Conservation (phyloP, 345 rosid genomes). For the Eucalyptus camaldulensis region DNA sequence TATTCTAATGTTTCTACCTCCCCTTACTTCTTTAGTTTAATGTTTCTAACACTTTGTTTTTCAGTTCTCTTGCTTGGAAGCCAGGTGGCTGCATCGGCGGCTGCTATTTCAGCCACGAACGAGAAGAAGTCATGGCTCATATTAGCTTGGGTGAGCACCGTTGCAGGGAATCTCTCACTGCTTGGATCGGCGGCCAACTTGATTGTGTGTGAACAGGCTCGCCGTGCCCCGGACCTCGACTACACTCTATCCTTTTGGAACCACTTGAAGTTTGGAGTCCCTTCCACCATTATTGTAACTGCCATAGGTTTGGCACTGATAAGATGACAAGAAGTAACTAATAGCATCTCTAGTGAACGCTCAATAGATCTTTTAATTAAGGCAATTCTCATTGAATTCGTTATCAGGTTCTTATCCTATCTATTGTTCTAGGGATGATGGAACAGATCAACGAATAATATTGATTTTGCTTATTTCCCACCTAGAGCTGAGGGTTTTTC, state of each 20-base stretch:
- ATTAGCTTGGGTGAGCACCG: constrained; percentile 79
- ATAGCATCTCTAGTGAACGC: neutral
- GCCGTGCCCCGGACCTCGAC: constrained; percentile 23
- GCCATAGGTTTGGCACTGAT: constrained; percentile 43
- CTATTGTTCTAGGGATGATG: neutral
- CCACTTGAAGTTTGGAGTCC: constrained; percentile 70
- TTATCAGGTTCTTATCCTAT: neutral
- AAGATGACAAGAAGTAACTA: neutral
- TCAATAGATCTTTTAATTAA: neutral
- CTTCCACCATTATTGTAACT: constrained; percentile 51
- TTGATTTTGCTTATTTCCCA: neutral
- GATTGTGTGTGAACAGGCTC: constrained; percentile 83
- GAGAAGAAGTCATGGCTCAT: constrained; percentile 84
- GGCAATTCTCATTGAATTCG: neutral
- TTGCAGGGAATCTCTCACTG: constrained; percentile 74
- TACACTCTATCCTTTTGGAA: constrained; percentile 59
- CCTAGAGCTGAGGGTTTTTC: neutral
- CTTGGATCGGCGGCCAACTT: constrained; percentile 84
- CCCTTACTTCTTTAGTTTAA: neutral
- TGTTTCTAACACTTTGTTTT: neutral
- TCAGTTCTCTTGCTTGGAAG: constrained; percentile 71
- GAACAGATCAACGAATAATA: neutral
- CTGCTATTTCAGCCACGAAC: constrained; percentile 24
- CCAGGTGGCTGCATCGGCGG: constrained; percentile 65
- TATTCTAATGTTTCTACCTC: no score